Evolutionary conservation across 2,329 filamentous ascomycete species (phyloP).

Genomic region (Aspergillus sp.): DNA sequence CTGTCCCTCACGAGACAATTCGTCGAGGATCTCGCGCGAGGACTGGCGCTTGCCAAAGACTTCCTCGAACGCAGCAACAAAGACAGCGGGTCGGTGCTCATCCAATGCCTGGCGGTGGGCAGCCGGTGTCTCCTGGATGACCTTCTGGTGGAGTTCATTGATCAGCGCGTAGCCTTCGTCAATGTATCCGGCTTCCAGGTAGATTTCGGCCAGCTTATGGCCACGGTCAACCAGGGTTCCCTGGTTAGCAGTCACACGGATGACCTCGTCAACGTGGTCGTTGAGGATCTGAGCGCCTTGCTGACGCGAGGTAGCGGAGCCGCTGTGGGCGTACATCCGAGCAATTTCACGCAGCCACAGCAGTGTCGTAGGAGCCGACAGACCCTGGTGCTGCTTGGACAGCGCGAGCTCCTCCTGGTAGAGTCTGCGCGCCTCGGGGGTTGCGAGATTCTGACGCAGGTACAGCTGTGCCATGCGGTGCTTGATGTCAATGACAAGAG

Average conservation of each 20-base stretch:
- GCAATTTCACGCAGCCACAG: slow-evolving; percentile 46
- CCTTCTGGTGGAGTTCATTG: slow-evolving; percentile 50
- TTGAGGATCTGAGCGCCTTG: slow-evolving; percentile 43
- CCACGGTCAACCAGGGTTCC: slow-evolving; percentile 48
- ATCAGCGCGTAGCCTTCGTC: slow-evolving; percentile 44
- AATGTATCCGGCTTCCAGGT: slow-evolving; percentile 44
- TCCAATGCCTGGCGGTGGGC: slow-evolving; percentile 27
- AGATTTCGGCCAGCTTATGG: slow-evolving; percentile 48
- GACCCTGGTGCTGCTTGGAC: slow-evolving; percentile 45
- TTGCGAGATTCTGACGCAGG: slow-evolving; percentile 39
- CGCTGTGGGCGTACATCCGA: slow-evolving; percentile 42
- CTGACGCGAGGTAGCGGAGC: slow-evolving; percentile 38
- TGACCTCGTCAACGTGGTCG: slow-evolving; percentile 42
- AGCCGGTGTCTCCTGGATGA: slow-evolving; percentile 47
- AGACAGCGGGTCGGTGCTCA: slow-evolving; percentile 43
- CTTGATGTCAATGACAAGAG: slow-evolving; percentile 48
- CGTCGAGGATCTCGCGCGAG: slow-evolving; percentile 43
- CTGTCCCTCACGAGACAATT: slow-evolving; percentile 44
- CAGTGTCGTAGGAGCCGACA: slow-evolving; percentile 49
- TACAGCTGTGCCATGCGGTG: slow-evolving; percentile 53
- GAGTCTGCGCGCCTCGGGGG: slow-evolving; percentile 39
- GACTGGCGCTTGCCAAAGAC: slow-evolving; percentile 37
- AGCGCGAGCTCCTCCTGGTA: slow-evolving; percentile 46
- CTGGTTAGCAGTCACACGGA: slow-evolving; percentile 41
- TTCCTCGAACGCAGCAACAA: slow-evolving; percentile 48